Base-by-base conservation (phyloP, 2,329 filamentous ascomycete genomes). In the Septoria linicola region DNA sequence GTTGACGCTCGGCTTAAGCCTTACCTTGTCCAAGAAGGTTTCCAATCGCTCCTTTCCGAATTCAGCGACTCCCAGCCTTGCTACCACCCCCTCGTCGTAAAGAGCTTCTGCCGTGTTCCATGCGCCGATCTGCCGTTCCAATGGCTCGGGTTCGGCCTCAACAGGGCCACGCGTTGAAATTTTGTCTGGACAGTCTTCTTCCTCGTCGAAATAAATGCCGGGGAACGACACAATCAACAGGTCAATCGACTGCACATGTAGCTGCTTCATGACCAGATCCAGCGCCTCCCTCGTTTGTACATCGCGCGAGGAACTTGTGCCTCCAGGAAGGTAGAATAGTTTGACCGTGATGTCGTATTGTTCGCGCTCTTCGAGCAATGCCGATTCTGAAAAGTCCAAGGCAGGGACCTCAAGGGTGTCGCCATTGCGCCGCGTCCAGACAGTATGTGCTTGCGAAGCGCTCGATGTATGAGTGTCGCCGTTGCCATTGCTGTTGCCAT, bases 311-410 rank as follows among this genome's bases (percentile, higher is more conserved):
- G 59, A 55, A 8, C 43, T 58, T 17, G 62, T 56, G 17, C 59
- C 63, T 14, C 80, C 81, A 2, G 89, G 87, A 21, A 97, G 79
- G 71, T 93, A 95, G 76, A 99, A 99, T 17, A 99, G 74, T 73
- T 99, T 99, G 55, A 93, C 85, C 0, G 92, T 96, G 65, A 96
- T 90, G 67, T 96, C 90, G 74, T 99, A 99, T 61, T 90, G 84
- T 53, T 80, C 77, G 20, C 86, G 78, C 61, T 95, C 90, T 67
- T 99, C 93, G 25, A 82, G 78, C 39, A 99, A 76, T 0, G 87
- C 86, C 3, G 82, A 82, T 23, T 80, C 73, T 10, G 81, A 76
- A 76, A 86, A 88, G 69, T 89, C 82, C 67, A 92, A 82, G 34
- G 85, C 80, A 40, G 92, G 92, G 34, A 96, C 80, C 35, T 68